A percentile compares a stretch with the other conserved stretches of the same genome.
These are phyloP conservation scores for Anisodus tanguticus DNA, from an alignment of 257 asterid species.

Conservation along the genomic window DNA sequence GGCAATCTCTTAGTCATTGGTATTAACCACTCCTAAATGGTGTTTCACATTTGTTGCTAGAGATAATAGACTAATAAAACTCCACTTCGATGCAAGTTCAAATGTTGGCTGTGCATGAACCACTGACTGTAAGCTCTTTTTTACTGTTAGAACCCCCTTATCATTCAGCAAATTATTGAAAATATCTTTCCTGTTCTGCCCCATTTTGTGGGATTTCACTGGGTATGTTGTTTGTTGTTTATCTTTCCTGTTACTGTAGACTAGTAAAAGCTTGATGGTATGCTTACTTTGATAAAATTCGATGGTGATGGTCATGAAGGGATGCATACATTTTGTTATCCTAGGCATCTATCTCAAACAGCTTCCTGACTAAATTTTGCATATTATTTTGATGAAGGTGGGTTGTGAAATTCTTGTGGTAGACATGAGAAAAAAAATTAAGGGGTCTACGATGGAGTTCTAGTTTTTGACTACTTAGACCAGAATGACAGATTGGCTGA, in stretches of 20 bases:
- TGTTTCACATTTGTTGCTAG: constrained; percentile 17
- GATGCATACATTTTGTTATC: neutral
- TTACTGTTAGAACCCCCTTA: neutral
- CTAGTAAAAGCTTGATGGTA: neutral
- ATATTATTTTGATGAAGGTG: neutral
- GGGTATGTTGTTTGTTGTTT: too few relatives aligned
- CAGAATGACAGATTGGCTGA: constrained; percentile 18
- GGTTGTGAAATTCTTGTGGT: constrained; percentile 1
- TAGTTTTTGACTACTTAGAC: constrained; percentile 12
- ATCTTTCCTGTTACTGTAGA: neutral
- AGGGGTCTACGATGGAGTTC: constrained; percentile 19
- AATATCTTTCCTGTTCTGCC: neutral
- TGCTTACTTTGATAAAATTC: neutral
- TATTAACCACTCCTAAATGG: neutral
- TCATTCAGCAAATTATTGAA: neutral
- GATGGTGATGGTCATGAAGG: neutral
- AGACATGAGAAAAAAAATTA: constrained; percentile 18
- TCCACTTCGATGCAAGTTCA: neutral
- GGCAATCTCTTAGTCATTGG: constrained; percentile 9
- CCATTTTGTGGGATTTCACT: too few relatives aligned
- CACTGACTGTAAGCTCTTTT: neutral
- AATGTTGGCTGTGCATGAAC: constrained; percentile 5
- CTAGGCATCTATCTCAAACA: neutral
- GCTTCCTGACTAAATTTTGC: neutral
- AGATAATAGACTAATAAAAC: neutral